phyloP scores from a whole-genome alignment of 208 protist species.

The Novymonas esmeraldas region DNA sequence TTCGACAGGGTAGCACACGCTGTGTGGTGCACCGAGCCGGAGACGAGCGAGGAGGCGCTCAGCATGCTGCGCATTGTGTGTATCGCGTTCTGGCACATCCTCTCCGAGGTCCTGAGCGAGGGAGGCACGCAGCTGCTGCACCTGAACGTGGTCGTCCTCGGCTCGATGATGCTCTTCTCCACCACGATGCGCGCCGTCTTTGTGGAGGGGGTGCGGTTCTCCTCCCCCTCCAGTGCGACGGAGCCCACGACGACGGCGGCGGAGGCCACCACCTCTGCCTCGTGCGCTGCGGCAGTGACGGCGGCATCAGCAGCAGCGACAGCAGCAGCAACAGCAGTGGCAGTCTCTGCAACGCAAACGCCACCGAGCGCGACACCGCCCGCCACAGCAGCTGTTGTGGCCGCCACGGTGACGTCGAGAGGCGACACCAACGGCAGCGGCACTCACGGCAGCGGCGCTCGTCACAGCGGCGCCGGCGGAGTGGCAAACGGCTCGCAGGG shows the following conservation, averaged over 20 bases:
- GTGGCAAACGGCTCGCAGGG: neutral
- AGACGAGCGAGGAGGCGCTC: neutral
- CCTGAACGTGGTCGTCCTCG: conserved; percentile 28
- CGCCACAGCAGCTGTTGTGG: no score
- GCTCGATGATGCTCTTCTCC: conserved; percentile 26
- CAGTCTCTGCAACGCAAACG: neutral
- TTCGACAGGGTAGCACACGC: neutral
- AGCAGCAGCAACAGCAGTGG: neutral
- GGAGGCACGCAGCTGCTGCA: conserved; percentile 20
- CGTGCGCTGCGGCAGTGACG: neutral
- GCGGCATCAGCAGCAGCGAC: conserved; percentile 1
- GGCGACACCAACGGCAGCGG: neutral
- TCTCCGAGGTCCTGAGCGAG: conserved; percentile 20
- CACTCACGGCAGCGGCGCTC: neutral
- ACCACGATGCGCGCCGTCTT: conserved; percentile 18
- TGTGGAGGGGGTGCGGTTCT: conserved; percentile 15
- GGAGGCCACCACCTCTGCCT: neutral
- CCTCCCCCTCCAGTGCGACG: neutral
- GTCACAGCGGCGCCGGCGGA: neutral
- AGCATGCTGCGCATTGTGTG: conserved; percentile 1
- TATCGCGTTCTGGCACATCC: conserved; percentile 19
- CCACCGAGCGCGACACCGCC: neutral
- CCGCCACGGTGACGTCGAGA: no score
- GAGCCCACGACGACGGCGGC: neutral
- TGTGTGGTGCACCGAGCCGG: neutral